phyloP scores from a whole-genome alignment of 208 protist genomes.

The Wallacemonas sp. region DNA sequence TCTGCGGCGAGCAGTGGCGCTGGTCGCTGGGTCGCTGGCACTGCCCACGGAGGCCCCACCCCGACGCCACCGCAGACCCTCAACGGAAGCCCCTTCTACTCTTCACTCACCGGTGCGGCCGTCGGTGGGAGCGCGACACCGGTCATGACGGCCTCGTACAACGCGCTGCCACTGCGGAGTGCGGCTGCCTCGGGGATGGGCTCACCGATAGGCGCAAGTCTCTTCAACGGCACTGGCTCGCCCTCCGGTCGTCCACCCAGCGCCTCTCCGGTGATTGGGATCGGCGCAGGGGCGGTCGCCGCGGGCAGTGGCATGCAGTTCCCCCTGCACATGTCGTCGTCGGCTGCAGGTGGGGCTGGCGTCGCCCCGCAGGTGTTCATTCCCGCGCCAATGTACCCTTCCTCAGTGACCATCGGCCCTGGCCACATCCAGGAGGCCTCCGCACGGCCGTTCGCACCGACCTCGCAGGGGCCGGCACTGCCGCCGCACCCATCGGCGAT shows the following conservation, averaged over 20 bases:
- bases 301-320: background rate
- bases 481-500: too few species aligned
- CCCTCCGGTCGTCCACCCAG: background rate
- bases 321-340: background rate
- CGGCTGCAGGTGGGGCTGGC: background rate
- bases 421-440: too few species aligned
- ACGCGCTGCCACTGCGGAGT: background rate
- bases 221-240: background rate
- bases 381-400: background rate
- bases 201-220: background rate
- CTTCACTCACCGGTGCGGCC: background rate
- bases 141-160: background rate
- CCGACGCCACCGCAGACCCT: background rate
- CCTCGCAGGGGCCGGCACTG: too few species aligned
- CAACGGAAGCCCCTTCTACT: background rate
- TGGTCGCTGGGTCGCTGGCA: too few species aligned
- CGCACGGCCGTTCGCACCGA: too few species aligned
- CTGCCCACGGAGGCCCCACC: too few species aligned
- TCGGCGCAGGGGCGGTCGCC: too few species aligned
- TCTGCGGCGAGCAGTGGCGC: too few species aligned
- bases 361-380: constrained; percentile 1
- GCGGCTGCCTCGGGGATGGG: background rate
- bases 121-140: background rate
- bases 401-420: too few species aligned
- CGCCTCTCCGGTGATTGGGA: too few species aligned